Evolutionary conservation across 225 moss, liverwort and hornwort genomes (phyloP).

Genomic region (Anthoceros angustus): DNA sequence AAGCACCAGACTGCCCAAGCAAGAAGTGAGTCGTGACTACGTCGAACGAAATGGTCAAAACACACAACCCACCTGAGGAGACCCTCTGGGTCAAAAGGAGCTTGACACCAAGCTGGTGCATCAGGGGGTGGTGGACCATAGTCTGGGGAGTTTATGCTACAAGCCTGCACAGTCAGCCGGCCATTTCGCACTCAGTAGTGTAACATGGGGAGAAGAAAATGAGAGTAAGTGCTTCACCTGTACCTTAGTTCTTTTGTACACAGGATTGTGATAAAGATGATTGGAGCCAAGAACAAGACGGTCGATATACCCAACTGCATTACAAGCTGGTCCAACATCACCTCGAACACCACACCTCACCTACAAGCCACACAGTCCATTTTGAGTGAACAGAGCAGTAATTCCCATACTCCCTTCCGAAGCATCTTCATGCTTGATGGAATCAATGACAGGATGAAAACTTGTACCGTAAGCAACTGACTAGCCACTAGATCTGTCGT

Average conservation of each 20-base stretch:
- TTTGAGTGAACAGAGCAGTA: neutral
- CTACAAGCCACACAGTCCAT: slow-evolving; percentile 7
- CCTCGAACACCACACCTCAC: slow-evolving; percentile 38
- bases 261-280: slow-evolving; percentile 32
- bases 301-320: slow-evolving; percentile 45
- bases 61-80: slow-evolving; percentile 22
- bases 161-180: slow-evolving; percentile 12
- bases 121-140: slow-evolving; percentile 22
- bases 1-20: neutral
- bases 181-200: neutral
- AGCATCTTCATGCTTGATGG: slow-evolving; percentile 11
- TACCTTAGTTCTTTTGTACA: slow-evolving; percentile 36
- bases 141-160: slow-evolving; percentile 31
- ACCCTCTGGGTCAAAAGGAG: slow-evolving; percentile 60
- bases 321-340: slow-evolving; percentile 42
- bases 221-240: neutral
- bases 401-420: neutral
- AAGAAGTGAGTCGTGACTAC: neutral
- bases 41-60: neutral
- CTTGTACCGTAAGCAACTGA: slow-evolving; percentile 3
- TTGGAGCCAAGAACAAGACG: slow-evolving; percentile 30
- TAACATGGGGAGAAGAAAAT: neutral
- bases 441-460: slow-evolving; percentile 9
- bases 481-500: neutral
- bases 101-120: slow-evolving; percentile 37